A percentile compares a stretch with the other conserved stretches of the same genome.
Conservation (phyloP, 768 basidiomycete genomes). For the Gloeostereum incarnatum region DNA sequence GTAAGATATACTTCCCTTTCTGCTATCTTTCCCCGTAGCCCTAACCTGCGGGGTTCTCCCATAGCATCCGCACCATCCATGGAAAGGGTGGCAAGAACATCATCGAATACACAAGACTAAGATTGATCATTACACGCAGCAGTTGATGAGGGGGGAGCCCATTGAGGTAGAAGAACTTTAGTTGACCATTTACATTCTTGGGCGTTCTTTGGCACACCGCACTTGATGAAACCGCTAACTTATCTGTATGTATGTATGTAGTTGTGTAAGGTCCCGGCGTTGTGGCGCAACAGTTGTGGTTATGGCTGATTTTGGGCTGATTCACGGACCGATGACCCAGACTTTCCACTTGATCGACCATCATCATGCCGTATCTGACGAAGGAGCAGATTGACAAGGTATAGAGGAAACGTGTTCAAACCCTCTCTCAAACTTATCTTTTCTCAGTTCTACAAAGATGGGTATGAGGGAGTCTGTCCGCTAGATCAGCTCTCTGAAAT, state of each 20-base stretch:
- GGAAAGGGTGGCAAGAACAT: slow-evolving; percentile 94
- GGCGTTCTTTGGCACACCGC: too few relatives aligned
- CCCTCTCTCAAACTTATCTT: slow-evolving; percentile 2
- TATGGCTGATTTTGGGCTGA: too few relatives aligned
- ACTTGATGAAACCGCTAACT: too few relatives aligned
- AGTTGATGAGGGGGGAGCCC: slow-evolving; percentile 46
- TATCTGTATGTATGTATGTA: too few relatives aligned
- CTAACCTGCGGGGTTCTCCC: neutral
- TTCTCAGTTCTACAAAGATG: slow-evolving; percentile 22
- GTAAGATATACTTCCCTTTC: slow-evolving; percentile 27
- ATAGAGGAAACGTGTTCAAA: slow-evolving; percentile 7
- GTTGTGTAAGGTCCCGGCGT: too few relatives aligned
- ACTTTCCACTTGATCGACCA: too few relatives aligned
- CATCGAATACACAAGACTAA: slow-evolving; percentile 82
- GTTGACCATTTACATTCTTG: too few relatives aligned
- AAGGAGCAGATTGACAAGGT: slow-evolving; percentile 53
- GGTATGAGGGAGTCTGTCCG: too few relatives aligned
- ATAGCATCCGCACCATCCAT: slow-evolving; percentile 82
- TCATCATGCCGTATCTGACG: slow-evolving; percentile 37
- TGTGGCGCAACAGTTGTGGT: too few relatives aligned
- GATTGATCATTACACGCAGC: slow-evolving; percentile 71
- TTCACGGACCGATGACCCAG: too few relatives aligned
- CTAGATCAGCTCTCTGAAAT: neutral
- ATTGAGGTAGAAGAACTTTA: slow-evolving; percentile 25
- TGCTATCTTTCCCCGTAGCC: slow-evolving; percentile 1